phyloP scores from a whole-genome alignment of 352 stramenopile genomes.

The Phytophthora nicotianae region DNA sequence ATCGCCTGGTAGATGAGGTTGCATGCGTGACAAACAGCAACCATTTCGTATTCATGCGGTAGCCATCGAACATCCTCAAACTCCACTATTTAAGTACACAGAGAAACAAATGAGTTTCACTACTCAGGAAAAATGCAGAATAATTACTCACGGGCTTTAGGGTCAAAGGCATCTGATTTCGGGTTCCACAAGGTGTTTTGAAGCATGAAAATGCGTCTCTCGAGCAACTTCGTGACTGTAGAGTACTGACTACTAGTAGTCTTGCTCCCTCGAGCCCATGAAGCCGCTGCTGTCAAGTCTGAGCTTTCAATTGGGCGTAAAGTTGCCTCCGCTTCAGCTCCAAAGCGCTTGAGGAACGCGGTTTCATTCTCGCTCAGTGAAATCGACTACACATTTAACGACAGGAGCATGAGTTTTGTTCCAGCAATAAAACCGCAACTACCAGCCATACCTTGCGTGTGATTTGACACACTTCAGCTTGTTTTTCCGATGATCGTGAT shows the following conservation, averaged over 20 bases:
- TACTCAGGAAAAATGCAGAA: too few relatives aligned
- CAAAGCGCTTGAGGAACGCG: slow-evolving; percentile 58
- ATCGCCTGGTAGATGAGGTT: slow-evolving; percentile 62
- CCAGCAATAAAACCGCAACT: neutral
- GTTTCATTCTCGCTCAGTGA: slow-evolving; percentile 64
- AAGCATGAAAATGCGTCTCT: slow-evolving; percentile 73
- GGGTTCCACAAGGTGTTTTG: slow-evolving; percentile 75
- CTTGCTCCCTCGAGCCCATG: slow-evolving; percentile 14
- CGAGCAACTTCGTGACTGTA: slow-evolving; percentile 45
- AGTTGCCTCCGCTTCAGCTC: slow-evolving; percentile 54
- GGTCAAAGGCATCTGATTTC: slow-evolving; percentile 59
- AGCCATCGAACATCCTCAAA: slow-evolving; percentile 51
- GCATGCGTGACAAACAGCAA: slow-evolving; percentile 46
- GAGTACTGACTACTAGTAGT: neutral
- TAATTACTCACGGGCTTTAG: slow-evolving; percentile 45
- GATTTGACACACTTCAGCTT: slow-evolving; percentile 56
- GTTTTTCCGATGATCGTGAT: slow-evolving; percentile 22
- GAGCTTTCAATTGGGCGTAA: slow-evolving; percentile 19
- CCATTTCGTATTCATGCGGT: slow-evolving; percentile 57
- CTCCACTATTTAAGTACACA: slow-evolving; percentile 40
- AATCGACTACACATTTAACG: slow-evolving; percentile 44
- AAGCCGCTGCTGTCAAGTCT: slow-evolving; percentile 12
- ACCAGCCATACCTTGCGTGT: slow-evolving; percentile 51
- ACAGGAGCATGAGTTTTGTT: neutral
- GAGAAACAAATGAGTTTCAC: slow-evolving; percentile 2